Evolutionary conservation across 139 green algal genomes (phyloP).

Genomic region (Pleodorina starrii): DNA sequence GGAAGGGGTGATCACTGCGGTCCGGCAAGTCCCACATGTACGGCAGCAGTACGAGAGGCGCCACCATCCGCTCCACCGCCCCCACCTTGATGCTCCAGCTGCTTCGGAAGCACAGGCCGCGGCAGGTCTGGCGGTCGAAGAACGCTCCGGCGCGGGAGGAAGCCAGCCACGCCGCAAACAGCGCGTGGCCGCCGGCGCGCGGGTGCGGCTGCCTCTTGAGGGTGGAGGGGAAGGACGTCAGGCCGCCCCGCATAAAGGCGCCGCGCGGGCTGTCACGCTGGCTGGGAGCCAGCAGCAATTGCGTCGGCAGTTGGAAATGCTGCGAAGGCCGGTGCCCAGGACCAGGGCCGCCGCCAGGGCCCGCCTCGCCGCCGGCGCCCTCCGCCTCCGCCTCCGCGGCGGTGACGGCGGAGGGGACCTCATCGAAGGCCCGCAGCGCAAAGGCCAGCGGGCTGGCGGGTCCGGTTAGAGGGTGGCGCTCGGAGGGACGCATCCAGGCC

Average conservation of each 20-base stretch:
- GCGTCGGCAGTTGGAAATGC: no score
- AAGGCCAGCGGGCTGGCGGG: not conserved
- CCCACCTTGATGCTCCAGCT: slow-evolving; percentile 28
- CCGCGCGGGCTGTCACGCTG: not conserved
- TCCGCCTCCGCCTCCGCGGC: not conserved
- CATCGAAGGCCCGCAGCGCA: slow-evolving; percentile 3
- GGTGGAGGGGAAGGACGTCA: no score
- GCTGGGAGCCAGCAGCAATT: not conserved
- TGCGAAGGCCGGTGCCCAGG: not conserved
- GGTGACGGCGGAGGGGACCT: not conserved
- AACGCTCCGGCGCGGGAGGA: not conserved
- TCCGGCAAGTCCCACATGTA: slow-evolving; percentile 9
- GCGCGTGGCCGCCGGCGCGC: slow-evolving; percentile 2
- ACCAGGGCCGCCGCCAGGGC: not conserved
- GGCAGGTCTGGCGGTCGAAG: slow-evolving; percentile 1
- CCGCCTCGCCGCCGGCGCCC: not conserved
- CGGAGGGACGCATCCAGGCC: not conserved
- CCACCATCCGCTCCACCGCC: not conserved
- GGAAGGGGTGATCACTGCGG: slow-evolving; percentile 1
- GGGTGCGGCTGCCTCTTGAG: no score
- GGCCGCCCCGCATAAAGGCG: no score
- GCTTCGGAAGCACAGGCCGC: not conserved
- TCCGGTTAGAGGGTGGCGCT: not conserved
- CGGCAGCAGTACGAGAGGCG: not conserved
- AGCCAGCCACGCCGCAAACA: slow-evolving; percentile 22